These are phyloP conservation scores for Diaporthe vaccinii DNA, from an alignment of 2,329 filamentous ascomycete genomes.

Conservation along the genomic window DNA sequence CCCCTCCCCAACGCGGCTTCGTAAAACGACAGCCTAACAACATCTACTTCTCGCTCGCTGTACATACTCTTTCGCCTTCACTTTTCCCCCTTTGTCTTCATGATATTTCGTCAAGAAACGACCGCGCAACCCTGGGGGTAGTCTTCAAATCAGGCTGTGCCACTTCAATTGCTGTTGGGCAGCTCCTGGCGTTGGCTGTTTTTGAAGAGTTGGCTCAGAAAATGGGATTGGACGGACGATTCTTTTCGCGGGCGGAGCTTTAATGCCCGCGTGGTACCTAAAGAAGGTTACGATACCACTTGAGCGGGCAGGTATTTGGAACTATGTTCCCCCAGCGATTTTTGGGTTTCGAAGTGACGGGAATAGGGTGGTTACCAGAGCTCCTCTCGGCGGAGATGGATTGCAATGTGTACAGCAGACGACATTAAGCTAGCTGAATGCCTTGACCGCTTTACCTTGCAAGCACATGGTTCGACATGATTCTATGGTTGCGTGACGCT, in stretches of 20 bases:
- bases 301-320: slow-evolving; percentile 3
- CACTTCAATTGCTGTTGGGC: background rate
- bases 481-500: background rate
- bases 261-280: background rate
- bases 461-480: background rate
- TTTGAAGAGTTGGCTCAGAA: slow-evolving; percentile 20
- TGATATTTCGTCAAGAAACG: background rate
- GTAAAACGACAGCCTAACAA: slow-evolving; percentile 16
- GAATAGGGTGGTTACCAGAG: slow-evolving; percentile 1
- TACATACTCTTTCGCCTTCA: slow-evolving; percentile 31
- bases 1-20: slow-evolving; percentile 19
- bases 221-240: slow-evolving; percentile 13
- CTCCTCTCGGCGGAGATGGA: slow-evolving; percentile 31
- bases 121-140: slow-evolving; percentile 23
- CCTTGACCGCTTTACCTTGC: slow-evolving; percentile 16
- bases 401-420: slow-evolving; percentile 25
- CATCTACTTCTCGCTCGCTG: slow-evolving; percentile 37
- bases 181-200: slow-evolving; percentile 2
- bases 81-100: slow-evolving; percentile 7
- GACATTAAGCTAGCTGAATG: slow-evolving; percentile 26
- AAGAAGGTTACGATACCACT: background rate
- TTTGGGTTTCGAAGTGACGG: slow-evolving; percentile 7
- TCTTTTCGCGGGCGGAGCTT: slow-evolving; percentile 5
- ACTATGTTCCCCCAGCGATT: background rate
- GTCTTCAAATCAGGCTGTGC: background rate